Percentiles rank a stretch among this genome's conserved stretches.
phyloP scores from a whole-genome alignment of 1,284 basidiomycete genomes.

The Ceratobasidium sp. region DNA sequence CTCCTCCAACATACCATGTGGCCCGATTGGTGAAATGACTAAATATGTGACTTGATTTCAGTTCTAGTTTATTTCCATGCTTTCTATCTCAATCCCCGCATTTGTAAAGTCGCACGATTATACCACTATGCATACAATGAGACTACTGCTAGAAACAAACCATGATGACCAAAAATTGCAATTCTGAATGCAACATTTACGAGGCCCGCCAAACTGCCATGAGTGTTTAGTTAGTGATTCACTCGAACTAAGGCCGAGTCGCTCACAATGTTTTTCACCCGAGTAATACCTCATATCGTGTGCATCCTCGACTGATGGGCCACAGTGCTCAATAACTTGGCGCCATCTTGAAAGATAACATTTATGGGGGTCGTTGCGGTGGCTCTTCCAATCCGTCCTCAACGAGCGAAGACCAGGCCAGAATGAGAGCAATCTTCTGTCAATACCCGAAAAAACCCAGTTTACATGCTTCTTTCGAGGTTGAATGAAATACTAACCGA shows the following conservation, averaged over 20 bases:
- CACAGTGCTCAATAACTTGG: constrained; percentile 4
- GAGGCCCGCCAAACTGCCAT: constrained; percentile 3
- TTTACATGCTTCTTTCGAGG: too few species aligned
- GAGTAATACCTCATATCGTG: constrained; percentile 5
- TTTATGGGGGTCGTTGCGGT: background rate
- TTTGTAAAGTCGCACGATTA: background rate
- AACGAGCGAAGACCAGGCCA: constrained; percentile 20
- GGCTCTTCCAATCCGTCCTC: constrained; percentile 17
- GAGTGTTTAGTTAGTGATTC: background rate
- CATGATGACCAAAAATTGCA: background rate
- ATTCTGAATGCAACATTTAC: background rate
- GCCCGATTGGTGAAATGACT: constrained; percentile 58
- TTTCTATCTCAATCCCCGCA: too few species aligned
- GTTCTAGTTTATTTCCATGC: constrained; percentile 12
- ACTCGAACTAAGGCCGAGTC: background rate
- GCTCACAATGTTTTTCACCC: constrained; percentile 21
- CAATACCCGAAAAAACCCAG: background rate
- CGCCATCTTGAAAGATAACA: constrained; percentile 18
- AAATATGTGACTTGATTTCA: background rate
- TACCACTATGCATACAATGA: background rate
- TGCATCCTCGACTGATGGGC: constrained; percentile 2
- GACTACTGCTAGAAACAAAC: background rate
- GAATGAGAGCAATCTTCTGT: background rate
- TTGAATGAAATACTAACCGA: background rate
- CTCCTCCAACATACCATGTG: constrained; percentile 64